Conservation (phyloP, 106 monocot species). For the Dioscorea dumetorum region DNA sequence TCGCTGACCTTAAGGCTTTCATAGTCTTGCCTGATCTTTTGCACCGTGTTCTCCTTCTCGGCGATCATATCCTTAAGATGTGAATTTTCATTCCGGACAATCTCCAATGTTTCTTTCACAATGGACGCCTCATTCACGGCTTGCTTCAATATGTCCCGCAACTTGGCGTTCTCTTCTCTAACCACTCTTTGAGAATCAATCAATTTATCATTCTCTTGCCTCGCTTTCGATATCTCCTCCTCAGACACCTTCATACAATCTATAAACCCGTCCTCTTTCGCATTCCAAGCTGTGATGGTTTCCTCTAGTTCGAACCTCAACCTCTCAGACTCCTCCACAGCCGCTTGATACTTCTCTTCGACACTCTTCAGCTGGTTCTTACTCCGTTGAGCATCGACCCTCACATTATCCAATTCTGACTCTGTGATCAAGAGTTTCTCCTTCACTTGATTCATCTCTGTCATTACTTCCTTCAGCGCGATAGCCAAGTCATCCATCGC, state of each 20-base stretch:
- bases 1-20: constrained; percentile 69
- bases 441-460: constrained; percentile 28
- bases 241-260: constrained; percentile 63
- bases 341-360: constrained; percentile 24
- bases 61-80: constrained; percentile 37
- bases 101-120: constrained; percentile 72
- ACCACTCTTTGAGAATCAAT: constrained; percentile 27
- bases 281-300: constrained; percentile 31
- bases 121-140: constrained; percentile 63
- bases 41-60: constrained; percentile 46
- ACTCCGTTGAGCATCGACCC: constrained; percentile 14
- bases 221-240: constrained; percentile 39
- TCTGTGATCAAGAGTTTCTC: constrained; percentile 17
- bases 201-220: constrained; percentile 44
- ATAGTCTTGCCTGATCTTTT: constrained; percentile 40
- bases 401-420: constrained; percentile 17
- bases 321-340: constrained; percentile 25
- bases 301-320: constrained; percentile 57
- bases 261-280: constrained; percentile 49
- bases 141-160: constrained; percentile 80
- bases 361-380: constrained; percentile 1
- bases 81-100: constrained; percentile 60
- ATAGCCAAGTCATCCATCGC: constrained; percentile 53
- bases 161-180: constrained; percentile 50
- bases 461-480: constrained; percentile 57